Percentiles rank a stretch among this genome's conserved stretches.
Conservation (phyloP, 163 green algal genomes). For the Scenedesmus sp. region DNA sequence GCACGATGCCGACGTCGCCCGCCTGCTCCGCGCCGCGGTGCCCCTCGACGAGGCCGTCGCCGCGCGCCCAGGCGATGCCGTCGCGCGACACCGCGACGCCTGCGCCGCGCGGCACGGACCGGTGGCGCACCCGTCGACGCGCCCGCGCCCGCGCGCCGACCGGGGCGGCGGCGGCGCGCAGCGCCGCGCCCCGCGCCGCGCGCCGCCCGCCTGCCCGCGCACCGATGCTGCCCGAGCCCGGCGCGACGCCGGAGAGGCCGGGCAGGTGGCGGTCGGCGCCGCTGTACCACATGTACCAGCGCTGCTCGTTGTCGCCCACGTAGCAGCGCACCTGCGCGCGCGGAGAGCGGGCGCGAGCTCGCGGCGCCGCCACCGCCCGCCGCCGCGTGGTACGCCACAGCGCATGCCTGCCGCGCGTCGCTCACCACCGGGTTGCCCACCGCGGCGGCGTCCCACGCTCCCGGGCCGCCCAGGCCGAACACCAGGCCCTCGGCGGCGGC, state of each 20-base stretch:
- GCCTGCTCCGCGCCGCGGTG: constrained; percentile 53
- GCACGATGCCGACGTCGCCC: constrained; percentile 54
- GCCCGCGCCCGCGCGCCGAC: neutral
- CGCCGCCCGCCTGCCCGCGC: neutral
- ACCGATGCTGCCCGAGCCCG: constrained; percentile 73
- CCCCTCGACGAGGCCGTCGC: constrained; percentile 59
- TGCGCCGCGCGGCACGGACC: constrained; percentile 48
- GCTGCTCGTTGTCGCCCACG: constrained; percentile 86
- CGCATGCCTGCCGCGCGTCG: too few relatives aligned
- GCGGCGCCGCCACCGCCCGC: too few relatives aligned
- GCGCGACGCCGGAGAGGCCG: constrained; percentile 62
- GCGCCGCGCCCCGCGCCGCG: too few relatives aligned
- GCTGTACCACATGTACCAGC: constrained; percentile 97
- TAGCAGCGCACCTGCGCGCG: constrained; percentile 84
- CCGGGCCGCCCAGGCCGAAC: constrained; percentile 54
- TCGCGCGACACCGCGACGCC: constrained; percentile 82
- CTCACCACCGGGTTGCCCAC: constrained; percentile 84
- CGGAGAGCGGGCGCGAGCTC: too few relatives aligned
- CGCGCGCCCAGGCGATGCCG: constrained; percentile 80
- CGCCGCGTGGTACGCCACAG: too few relatives aligned
- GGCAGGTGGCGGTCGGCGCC: constrained; percentile 49
- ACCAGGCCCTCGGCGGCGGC: constrained; percentile 61
- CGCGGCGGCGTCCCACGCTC: constrained; percentile 78
- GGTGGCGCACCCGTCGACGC: neutral
- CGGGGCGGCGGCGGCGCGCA: neutral